Evolutionary conservation across 2,329 filamentous ascomycete genomes (phyloP), one percentile per base, ranked within the genome.

Genomic region (Salinomyces thailandicus): DNA sequence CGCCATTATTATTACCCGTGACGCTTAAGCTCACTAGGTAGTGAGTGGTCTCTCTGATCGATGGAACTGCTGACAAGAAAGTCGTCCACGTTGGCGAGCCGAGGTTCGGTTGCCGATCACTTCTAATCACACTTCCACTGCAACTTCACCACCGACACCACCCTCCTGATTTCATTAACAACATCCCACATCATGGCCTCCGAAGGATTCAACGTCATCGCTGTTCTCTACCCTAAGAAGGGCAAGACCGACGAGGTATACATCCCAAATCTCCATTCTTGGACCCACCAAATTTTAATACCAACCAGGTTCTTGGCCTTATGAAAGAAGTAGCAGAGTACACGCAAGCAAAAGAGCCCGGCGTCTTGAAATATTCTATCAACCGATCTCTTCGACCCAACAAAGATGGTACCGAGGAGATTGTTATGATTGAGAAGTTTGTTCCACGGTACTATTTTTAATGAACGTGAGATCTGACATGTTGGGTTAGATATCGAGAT

Each of bases 401-500:
- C 31, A 45, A 43, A 31, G 39, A 39, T 18, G 43, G 41, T 5
- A 41, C 35, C 5, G 43, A 45, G 27, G 40, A 45, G 16, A 45
- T 45, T 15, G 27, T 45, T n/a, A 41, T 45, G 41, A 18, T 45
- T 32, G 43, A 45, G 33, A 41, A 31, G 43, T 45, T 15, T 14
- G 40, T 36, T 2, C 22, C 22, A 8, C 2, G n/a, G 22, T 26
- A 26, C 22, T n/a, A n/a, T 26, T n/a, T n/a, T 26, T 26, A 8
- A 8, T n/a, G 2, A 26, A 26, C 9, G 9, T 2, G 22, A n/a
- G 9, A 26, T 3, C 22, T 26, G 4, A 26, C n/a, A 26, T 26
- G 9, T n/a, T 26, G 22, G 22, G 2, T 3, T n/a, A 26, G 22
- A n/a, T 26, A 26, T 26, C 13, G 35, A 20, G 38, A 45, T 33